Percentiles rank a stretch among this genome's conserved stretches.
These are phyloP conservation scores for Elongisporangium anandrum DNA, from an alignment of 352 stramenopile genomes.

Conservation along the genomic window DNA sequence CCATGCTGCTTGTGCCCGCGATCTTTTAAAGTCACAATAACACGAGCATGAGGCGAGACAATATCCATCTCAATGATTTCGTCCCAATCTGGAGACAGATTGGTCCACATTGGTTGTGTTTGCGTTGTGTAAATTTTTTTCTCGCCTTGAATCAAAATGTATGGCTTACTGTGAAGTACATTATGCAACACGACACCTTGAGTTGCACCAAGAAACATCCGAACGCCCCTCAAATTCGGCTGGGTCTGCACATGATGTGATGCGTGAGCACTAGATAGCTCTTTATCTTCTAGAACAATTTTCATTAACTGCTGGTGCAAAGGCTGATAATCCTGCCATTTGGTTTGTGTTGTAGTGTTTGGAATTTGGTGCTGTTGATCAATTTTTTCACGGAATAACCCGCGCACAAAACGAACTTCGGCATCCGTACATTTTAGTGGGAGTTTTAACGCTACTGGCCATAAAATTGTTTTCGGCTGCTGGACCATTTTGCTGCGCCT, in stretches of 20 bases:
- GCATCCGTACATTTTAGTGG: constrained; percentile 11
- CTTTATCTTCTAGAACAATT: constrained; percentile 8
- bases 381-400: constrained; percentile 29
- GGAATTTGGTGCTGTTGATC: neutral
- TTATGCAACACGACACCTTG: constrained; percentile 30
- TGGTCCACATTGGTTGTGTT: constrained; percentile 43
- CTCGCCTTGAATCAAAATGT: constrained; percentile 41
- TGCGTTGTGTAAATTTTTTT: constrained; percentile 22
- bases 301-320: constrained; percentile 40
- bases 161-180: constrained; percentile 43
- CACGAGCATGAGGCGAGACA: constrained; percentile 23
- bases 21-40: constrained; percentile 44
- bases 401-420: constrained; percentile 30
- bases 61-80: constrained; percentile 55
- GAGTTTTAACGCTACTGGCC: neutral
- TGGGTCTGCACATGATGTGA: constrained; percentile 12
- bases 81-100: constrained; percentile 54
- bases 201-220: constrained; percentile 42
- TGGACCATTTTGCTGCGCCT: constrained; percentile 12
- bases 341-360: constrained; percentile 1
- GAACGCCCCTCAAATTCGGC: constrained; percentile 25
- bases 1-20: constrained; percentile 9
- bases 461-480: neutral
- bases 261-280: neutral
- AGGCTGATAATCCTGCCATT: constrained; percentile 40